Conservation (phyloP, 306 rosid genomes). For the Acacia acuminata region DNA sequence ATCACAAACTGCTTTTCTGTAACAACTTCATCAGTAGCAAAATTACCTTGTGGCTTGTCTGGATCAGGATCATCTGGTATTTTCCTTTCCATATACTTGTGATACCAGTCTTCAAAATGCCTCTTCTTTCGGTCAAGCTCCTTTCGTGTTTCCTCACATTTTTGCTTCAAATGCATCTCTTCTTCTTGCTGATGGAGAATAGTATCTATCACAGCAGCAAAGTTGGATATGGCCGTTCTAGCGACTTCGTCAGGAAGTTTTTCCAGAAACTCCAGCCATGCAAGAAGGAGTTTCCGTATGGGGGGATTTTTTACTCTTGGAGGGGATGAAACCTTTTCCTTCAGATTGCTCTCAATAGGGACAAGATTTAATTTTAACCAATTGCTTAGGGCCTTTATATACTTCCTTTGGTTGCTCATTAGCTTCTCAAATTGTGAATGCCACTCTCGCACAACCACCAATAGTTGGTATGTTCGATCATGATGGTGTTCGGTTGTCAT, state of each 20-base stretch:
- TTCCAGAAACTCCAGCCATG: conserved; percentile 62
- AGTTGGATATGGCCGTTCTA: conserved; percentile 50
- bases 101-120: conserved; percentile 58
- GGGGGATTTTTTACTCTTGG: conserved; percentile 55
- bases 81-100: conserved; percentile 45
- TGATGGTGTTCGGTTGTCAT: conserved; percentile 66
- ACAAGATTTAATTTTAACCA: conserved; percentile 70
- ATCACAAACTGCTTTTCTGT: conserved; percentile 43
- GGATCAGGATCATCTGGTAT: conserved; percentile 38
- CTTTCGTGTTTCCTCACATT: conserved; percentile 57
- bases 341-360: conserved; percentile 66
- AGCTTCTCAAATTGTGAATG: conserved; percentile 52
- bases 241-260: conserved; percentile 62
- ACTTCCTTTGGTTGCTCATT: conserved; percentile 49
- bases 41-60: conserved; percentile 33
- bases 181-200: conserved; percentile 52
- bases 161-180: conserved; percentile 51
- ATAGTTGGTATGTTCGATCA: conserved; percentile 54
- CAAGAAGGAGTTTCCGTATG: conserved; percentile 46
- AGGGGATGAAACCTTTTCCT: conserved; percentile 69
- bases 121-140: conserved; percentile 51
- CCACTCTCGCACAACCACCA: conserved; percentile 56
- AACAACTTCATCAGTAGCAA: conserved; percentile 23
- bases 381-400: conserved; percentile 50
- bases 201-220: conserved; percentile 48